Evolutionary conservation across 306 rosid species (phyloP).

Genomic region (Prunus armeniaca): DNA sequence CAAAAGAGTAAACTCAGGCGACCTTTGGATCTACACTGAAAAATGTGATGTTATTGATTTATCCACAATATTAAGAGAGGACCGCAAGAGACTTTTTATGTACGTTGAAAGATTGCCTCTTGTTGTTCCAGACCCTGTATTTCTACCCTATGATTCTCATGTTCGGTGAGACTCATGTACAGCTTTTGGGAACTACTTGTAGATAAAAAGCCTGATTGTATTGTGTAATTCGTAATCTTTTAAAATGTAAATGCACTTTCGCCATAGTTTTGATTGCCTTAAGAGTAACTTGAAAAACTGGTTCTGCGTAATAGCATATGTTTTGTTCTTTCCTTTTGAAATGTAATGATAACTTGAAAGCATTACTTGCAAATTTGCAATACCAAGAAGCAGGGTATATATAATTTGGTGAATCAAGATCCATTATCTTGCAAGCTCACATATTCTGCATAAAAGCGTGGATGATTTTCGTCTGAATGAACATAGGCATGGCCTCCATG

Average conservation of each 20-base stretch:
- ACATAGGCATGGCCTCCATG: conserved; percentile 73
- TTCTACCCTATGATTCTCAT: conserved; percentile 54
- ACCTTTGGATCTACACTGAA: conserved; percentile 84
- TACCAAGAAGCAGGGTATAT: neutral
- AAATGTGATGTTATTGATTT: conserved; percentile 53
- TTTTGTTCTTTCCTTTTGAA: neutral
- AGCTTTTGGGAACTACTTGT: conserved; percentile 20
- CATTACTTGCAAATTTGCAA: neutral
- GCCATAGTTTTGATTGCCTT: conserved; percentile 20
- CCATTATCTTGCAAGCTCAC: conserved; percentile 14
- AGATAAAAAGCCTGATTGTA: conserved; percentile 25
- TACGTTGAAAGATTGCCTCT: conserved; percentile 75
- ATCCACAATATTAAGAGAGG: conserved; percentile 57
- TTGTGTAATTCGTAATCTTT: conserved; percentile 21
- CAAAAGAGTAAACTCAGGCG: conserved; percentile 64
- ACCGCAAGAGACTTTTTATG: conserved; percentile 63
- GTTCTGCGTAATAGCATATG: neutral
- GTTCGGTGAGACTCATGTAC: conserved; percentile 37
- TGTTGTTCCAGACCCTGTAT: conserved; percentile 54
- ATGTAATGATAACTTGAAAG: neutral
- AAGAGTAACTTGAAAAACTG: neutral
- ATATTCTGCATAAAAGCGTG: conserved; percentile 34
- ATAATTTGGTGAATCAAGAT: neutral
- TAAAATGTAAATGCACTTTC: conserved; percentile 12
- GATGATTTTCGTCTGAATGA: conserved; percentile 31